Conservation (phyloP, 352 stramenopile species). For the Nothophytophthora sp. region DNA sequence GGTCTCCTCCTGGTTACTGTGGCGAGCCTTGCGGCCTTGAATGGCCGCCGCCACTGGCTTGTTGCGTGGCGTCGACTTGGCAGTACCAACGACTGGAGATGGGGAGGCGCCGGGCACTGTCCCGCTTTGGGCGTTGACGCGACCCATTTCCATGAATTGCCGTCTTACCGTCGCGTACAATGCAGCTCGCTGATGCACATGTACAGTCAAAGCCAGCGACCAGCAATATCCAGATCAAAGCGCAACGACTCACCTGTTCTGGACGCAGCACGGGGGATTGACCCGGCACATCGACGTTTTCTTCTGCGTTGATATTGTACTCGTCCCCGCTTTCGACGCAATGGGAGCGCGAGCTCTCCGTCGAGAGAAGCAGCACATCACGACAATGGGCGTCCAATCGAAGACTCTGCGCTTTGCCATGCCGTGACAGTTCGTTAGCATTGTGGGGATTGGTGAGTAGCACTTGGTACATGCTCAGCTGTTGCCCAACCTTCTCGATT, state of each 20-base stretch:
- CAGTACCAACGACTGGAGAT: not conserved
- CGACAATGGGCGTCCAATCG: conserved; percentile 37
- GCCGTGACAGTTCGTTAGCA: not conserved
- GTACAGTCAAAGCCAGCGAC: not conserved
- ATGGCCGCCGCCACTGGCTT: conserved; percentile 11
- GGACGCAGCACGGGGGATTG: conserved; percentile 13
- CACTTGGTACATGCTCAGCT: not conserved
- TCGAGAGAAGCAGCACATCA: conserved; percentile 39
- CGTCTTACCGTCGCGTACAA: conserved; percentile 55
- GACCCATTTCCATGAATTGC: conserved; percentile 63
- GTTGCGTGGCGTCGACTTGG: conserved; percentile 10
- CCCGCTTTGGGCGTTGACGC: conserved; percentile 19
- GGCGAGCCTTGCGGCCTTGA: conserved; percentile 9
- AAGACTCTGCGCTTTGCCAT: conserved; percentile 16
- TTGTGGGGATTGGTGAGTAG: not conserved
- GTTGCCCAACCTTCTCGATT: conserved; percentile 33
- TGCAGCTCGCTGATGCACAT: conserved; percentile 34
- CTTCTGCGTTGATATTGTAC: not conserved
- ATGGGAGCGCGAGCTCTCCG: conserved; percentile 1
- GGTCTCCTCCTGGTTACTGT: not conserved
- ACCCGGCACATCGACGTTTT: conserved; percentile 4
- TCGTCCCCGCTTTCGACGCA: not conserved
- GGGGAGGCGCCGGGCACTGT: conserved; percentile 1
- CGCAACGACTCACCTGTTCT: conserved; percentile 11
- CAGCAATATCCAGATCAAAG: not conserved